Base-by-base conservation (phyloP, 2,329 filamentous ascomycete genomes). In the Cladosporium velox region DNA sequence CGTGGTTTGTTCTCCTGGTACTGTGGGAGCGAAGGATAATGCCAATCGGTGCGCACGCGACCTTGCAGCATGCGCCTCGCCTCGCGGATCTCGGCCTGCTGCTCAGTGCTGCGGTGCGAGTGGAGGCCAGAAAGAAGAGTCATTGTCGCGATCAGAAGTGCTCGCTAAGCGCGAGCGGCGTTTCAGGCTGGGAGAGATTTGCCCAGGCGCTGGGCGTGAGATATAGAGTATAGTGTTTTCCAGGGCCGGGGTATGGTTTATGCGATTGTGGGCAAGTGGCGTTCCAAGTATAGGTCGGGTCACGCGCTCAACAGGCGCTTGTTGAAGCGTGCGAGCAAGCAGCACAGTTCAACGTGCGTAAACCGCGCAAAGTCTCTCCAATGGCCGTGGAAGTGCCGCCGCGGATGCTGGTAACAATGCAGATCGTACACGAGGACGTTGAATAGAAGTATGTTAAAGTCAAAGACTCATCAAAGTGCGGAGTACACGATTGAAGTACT, bases 11-110 rank as follows among this genome's bases (percentile, higher is more conserved):
- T 11, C 5, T 71, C 69, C 52, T 67, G 69, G 62, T 68, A 72
- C 51, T 71, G 69, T 11, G 76, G 76, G 34, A 76, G 67, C 15
- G 71, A 63, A 34, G 80, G 80, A 66, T 78, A 83, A 44, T 76
- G 70, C 81, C 81, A 84, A 73, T 83, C 81, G 69, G 76, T 77
- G 69, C 79, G 78, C 24, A 82, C 74, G 64, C 75, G 77, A 47
- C 80, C 78, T 52, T 76, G 73, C 66, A 83, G 76, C 68, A 78
- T 75, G 55, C 78, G 76, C 51, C 77, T 77, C 28, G 80, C 79
- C 41, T 79, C 77, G 59, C 80, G 75, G 30, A 79, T 71, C 51
- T 80, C 79, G n/a, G 75, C 72, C 66, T 79, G 78, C 59, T 66
- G 62, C 47, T 74, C 70, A 11, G 67, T 47, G 35, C 14, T 66